Evolutionary conservation across 2,329 filamentous ascomycete species (phyloP).

Genomic region (Coniochaeta sp.): DNA sequence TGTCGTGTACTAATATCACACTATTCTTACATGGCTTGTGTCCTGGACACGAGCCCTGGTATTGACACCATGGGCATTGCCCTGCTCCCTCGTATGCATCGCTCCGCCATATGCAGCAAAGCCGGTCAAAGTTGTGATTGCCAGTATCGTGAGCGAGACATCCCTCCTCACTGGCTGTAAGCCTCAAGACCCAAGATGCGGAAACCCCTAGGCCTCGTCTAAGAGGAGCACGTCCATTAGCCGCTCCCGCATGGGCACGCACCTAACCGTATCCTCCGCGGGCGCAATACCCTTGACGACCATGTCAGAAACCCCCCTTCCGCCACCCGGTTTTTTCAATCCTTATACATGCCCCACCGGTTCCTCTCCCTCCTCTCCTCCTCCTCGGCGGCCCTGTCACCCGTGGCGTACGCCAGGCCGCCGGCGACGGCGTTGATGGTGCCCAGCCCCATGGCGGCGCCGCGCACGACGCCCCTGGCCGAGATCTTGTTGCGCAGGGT

Average conservation of each 20-base stretch:
- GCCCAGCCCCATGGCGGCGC: constrained; percentile 41
- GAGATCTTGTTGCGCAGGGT: constrained; percentile 29
- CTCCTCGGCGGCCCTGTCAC: constrained; percentile 42
- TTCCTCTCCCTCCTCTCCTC: constrained; percentile 40
- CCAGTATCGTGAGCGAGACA: too few relatives aligned
- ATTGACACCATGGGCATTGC: background rate
- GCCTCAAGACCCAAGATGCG: background rate
- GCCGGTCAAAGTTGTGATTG: too few relatives aligned
- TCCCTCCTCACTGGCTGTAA: too few relatives aligned
- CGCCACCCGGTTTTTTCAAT: constrained; percentile 2
- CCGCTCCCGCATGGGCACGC: too few relatives aligned
- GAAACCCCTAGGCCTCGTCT: background rate
- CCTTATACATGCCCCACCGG: constrained; percentile 36
- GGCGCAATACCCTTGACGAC: too few relatives aligned
- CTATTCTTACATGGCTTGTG: background rate
- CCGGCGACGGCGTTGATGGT: constrained; percentile 39
- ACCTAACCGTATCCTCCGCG: too few relatives aligned
- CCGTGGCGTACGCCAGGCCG: constrained; percentile 43
- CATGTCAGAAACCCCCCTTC: background rate
- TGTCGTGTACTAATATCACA: background rate
- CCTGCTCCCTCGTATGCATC: too few relatives aligned
- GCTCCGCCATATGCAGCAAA: too few relatives aligned
- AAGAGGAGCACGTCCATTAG: too few relatives aligned
- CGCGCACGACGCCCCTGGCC: constrained; percentile 42
- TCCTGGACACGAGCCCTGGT: background rate